phyloP scores from a whole-genome alignment of 192 early-diverging fungal species.

The Coemansia sp. region DNA sequence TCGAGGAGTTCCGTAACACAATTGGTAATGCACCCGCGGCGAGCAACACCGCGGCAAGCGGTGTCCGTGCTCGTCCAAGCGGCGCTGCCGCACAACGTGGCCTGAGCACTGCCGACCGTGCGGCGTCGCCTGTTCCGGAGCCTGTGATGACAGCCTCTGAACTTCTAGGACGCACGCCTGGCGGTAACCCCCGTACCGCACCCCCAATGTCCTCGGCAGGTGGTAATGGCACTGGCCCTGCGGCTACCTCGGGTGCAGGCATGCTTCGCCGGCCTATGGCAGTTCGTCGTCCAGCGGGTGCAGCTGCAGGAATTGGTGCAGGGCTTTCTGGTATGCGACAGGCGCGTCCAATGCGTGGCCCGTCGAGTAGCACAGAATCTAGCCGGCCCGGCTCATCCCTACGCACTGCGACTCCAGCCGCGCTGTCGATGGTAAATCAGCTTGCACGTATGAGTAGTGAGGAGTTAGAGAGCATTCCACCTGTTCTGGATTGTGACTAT shows the following conservation, averaged over 20 bases:
- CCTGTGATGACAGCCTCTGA: slow-evolving; percentile 54
- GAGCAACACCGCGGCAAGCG: neutral
- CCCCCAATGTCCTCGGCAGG: neutral
- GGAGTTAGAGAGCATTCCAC: slow-evolving; percentile 51
- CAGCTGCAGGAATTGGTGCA: slow-evolving; percentile 6
- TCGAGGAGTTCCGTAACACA: slow-evolving; percentile 66
- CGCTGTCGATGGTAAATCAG: slow-evolving; percentile 21
- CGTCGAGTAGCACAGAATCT: slow-evolving; percentile 8
- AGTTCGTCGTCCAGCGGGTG: slow-evolving; percentile 30
- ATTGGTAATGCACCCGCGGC: slow-evolving; percentile 19
- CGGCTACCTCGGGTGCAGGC: slow-evolving; percentile 18
- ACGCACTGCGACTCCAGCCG: slow-evolving; percentile 12
- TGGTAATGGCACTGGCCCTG: neutral
- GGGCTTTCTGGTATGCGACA: slow-evolving; percentile 17
- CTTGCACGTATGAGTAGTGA: slow-evolving; percentile 48
- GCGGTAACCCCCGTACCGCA: neutral
- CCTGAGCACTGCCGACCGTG: slow-evolving; percentile 13
- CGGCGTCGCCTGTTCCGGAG: slow-evolving; percentile 36
- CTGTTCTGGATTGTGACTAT: slow-evolving; percentile 65
- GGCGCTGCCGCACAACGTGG: slow-evolving; percentile 3
- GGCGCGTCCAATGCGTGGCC: slow-evolving; percentile 19
- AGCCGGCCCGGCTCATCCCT: slow-evolving; percentile 38
- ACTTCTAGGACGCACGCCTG: slow-evolving; percentile 34
- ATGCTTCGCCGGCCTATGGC: slow-evolving; percentile 53
- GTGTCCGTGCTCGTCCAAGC: slow-evolving; percentile 9